Percentiles rank a stretch among this genome's conserved stretches.
phyloP scores from a whole-genome alignment of 305 asterid genomes.

The Solanum aculeatissimum region DNA sequence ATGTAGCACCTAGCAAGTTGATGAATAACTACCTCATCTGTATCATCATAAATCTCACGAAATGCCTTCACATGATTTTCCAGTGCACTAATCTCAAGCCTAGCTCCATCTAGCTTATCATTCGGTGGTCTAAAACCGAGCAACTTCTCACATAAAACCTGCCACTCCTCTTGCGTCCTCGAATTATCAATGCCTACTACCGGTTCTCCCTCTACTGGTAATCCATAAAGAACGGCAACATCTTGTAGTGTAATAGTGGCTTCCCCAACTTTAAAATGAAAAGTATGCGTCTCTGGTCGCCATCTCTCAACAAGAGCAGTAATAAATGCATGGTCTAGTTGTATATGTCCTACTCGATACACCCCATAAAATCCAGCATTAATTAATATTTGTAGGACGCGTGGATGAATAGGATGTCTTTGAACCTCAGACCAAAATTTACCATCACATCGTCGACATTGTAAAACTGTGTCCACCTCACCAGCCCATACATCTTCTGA shows the following conservation, averaged over 20 bases:
- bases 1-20: slow-evolving; percentile 48
- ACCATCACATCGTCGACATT: too few species aligned
- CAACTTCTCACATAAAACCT: slow-evolving; percentile 55
- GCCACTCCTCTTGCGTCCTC: slow-evolving; percentile 76
- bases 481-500: background rate
- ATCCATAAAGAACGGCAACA: too few species aligned
- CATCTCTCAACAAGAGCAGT: background rate
- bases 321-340: background rate
- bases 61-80: slow-evolving; percentile 30
- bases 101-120: slow-evolving; percentile 65
- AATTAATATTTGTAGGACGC: background rate
- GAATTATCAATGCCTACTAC: slow-evolving; percentile 66
- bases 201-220: slow-evolving; percentile 4
- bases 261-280: too few species aligned
- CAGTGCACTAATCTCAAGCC: slow-evolving; percentile 62
- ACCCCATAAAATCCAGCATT: background rate
- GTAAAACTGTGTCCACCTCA: background rate
- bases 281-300: too few species aligned
- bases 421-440: background rate
- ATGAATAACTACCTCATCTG: background rate
- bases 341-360: background rate
- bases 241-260: too few species aligned
- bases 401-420: too few species aligned
- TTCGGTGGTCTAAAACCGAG: slow-evolving; percentile 66
- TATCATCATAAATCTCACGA: too few species aligned